A percentile compares a stretch with the other conserved stretches of the same genome.
phyloP scores from a whole-genome alignment of 225 moss, liverwort and hornwort species.

The Pleurozium schreberi region DNA sequence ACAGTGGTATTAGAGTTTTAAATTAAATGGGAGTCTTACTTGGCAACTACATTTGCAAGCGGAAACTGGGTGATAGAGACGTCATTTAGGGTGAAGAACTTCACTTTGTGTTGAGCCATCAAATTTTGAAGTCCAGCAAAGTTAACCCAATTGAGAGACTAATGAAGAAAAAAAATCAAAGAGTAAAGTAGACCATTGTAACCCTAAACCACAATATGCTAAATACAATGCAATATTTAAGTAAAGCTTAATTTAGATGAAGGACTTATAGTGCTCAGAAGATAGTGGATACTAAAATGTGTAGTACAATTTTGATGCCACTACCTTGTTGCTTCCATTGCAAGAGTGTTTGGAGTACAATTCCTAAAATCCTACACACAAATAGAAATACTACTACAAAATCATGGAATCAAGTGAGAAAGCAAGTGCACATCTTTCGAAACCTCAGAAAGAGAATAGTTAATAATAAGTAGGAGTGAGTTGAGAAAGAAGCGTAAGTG shows the following conservation, averaged over 20 bases:
- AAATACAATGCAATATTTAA: fast-evolving
- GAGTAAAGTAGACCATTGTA: not conserved
- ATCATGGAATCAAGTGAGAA: not conserved
- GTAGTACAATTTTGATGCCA: not conserved
- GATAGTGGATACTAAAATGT: not conserved
- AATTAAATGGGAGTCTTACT: no score
- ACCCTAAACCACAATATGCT: not conserved
- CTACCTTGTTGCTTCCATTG: fast-evolving
- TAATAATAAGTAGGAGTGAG: not conserved
- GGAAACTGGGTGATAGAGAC: no score
- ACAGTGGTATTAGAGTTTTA: no score
- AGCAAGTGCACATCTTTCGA: fast-evolving
- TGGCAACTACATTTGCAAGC: no score
- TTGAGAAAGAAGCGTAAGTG: fast-evolving
- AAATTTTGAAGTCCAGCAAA: not conserved
- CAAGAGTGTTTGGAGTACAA: fast-evolving
- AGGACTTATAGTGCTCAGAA: not conserved
- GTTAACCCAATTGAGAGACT: fast-evolving
- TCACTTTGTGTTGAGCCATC: not conserved
- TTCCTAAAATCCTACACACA: no score
- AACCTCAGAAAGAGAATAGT: not conserved
- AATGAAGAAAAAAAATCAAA: not conserved
- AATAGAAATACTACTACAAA: not conserved
- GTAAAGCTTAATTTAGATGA: not conserved
- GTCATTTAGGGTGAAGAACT: no score